Conservation (phyloP, 164 flowering plant species). For the Platanus orientalis region DNA sequence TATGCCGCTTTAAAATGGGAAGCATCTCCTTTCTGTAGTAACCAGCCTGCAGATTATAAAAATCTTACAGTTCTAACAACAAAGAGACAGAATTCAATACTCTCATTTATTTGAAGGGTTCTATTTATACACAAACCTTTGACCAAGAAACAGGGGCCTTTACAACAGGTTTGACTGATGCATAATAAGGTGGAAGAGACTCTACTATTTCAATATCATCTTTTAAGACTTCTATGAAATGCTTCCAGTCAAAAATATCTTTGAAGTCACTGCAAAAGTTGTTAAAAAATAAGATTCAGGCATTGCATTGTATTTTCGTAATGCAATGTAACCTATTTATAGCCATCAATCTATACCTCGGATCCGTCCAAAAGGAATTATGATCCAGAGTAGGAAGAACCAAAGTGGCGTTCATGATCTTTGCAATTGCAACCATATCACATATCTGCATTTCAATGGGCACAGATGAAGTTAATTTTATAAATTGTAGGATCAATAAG, state of each 20-base stretch:
- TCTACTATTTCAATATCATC: constrained; percentile 83
- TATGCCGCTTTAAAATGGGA: constrained; percentile 83
- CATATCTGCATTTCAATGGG: constrained; percentile 94
- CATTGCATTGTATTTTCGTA: too few relatives aligned
- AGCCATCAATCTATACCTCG: constrained; percentile 41
- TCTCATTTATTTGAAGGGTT: too few relatives aligned
- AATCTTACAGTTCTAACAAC: too few relatives aligned
- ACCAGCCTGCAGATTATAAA: constrained; percentile 73
- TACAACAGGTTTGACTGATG: constrained; percentile 59
- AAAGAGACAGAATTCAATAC: constrained; percentile 7
- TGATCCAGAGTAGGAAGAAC: constrained; percentile 99
- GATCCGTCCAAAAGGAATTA: constrained; percentile 96
- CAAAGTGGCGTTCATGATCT: constrained; percentile 94
- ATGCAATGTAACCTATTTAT: too few relatives aligned
- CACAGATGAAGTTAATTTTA: neutral
- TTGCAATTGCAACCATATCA: constrained; percentile 98
- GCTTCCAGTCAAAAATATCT: constrained; percentile 90
- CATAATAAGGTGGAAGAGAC: constrained; percentile 59
- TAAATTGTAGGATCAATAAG: too few relatives aligned
- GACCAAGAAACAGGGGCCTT: constrained; percentile 99
- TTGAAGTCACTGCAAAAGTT: constrained; percentile 94
- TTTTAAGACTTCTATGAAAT: constrained; percentile 83
- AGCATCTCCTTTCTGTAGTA: constrained; percentile 82
- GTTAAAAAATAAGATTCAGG: too few relatives aligned
- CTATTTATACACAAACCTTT: constrained; percentile 78